phyloP scores from a whole-genome alignment of 1,284 basidiomycete species.

The Puccinia hordei region DNA sequence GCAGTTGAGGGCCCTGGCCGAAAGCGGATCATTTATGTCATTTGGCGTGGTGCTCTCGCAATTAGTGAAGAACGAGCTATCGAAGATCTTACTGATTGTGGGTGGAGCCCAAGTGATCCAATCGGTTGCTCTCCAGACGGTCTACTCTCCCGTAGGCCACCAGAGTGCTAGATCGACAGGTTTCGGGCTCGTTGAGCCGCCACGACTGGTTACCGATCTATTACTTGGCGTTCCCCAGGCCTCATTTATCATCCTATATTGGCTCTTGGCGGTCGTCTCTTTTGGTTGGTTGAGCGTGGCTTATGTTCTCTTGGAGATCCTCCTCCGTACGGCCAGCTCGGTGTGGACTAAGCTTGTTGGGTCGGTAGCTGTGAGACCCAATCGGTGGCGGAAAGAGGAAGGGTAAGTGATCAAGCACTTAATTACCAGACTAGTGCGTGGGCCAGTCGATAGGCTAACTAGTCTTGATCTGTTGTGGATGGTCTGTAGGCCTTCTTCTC shows the following conservation, averaged over 20 bases:
- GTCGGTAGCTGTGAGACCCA: background rate
- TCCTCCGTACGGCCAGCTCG: background rate
- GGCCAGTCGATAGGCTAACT: background rate
- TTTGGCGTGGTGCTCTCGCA: constrained; percentile 8
- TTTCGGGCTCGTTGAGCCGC: background rate
- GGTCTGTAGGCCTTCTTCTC: background rate
- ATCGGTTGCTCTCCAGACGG: background rate
- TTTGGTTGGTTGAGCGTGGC: constrained; percentile 17
- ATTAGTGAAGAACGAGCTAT: background rate
- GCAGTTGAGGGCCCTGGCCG: no score
- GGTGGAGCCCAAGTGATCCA: constrained; percentile 5
- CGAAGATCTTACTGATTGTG: background rate
- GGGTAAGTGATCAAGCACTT: background rate
- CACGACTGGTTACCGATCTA: constrained; percentile 8
- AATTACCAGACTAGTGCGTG: no score
- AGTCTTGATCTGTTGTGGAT: background rate
- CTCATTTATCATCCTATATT: constrained; percentile 15
- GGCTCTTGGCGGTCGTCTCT: constrained; percentile 26
- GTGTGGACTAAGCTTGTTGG: constrained; percentile 2
- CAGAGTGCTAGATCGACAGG: background rate
- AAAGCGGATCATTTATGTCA: background rate
- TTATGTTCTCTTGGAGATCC: background rate
- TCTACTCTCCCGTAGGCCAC: background rate
- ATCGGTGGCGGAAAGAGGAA: background rate
- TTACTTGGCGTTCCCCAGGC: constrained; percentile 10